Evolutionary conservation across 2,329 filamentous ascomycete species (phyloP), one percentile per base, ranked within the genome.

Genomic region (Didymella lethalis): DNA sequence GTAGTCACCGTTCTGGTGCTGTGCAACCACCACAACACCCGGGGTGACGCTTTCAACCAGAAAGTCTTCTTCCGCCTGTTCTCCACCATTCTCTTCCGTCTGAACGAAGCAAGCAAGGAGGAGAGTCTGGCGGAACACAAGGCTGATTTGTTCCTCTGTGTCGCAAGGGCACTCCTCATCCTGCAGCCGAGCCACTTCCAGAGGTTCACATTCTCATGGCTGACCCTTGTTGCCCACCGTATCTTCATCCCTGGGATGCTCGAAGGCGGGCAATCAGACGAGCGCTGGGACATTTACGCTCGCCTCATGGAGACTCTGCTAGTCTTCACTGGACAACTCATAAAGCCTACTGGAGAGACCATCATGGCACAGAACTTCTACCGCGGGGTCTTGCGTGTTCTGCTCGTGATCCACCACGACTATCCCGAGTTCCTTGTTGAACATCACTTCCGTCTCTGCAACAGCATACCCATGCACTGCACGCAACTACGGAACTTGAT

Each of bases 361-460:
- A 82, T 86, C 32, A 84, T 91, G 49, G 87, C 89, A 32, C 93
- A 92, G 74, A 91, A 94, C 54, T 86, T 96, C 61, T 97, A 97
- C 76, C 89, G 92, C 61, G 92, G 90, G 8, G 87, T 91, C 1
- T 81, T 96, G 47, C 93, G 96, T 72, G 86, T 97, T 59, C 80
- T 98, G 54, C 81, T 96, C 32, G 85, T 96, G 51, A 81, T 99
- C 52, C 91, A 97, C 67, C 95, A 98, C 73, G 95, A 99, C 76
- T 98, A 92, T 77, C 91, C 94, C 0, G 93, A 97, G 56, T 99
- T 97, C 77, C 80, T 99, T 41, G 90, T 91, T 6, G 91, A 93
- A 68, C 92, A 96, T 75, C 91, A 96, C 73, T 87, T 91, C 66
- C 86, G 88, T 66, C 86, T 99, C 51, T 93, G 90, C 79, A 89